phyloP scores from a whole-genome alignment of 768 basidiomycete genomes.

The Myochromella boudieri region DNA sequence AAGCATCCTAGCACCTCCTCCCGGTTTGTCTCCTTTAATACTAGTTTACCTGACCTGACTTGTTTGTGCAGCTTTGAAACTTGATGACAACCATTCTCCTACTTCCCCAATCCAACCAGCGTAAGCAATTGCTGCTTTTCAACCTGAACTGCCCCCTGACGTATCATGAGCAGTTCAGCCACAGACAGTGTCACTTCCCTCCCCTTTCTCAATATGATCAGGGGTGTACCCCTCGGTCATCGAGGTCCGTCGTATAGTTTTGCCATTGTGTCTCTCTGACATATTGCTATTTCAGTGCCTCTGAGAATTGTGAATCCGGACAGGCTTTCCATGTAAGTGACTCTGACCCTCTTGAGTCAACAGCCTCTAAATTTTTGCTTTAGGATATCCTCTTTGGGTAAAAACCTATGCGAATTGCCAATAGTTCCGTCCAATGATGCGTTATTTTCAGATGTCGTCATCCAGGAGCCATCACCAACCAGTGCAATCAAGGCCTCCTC shows the following conservation, averaged over 20 bases:
- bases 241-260: conserved; percentile 32
- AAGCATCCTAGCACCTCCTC: conserved; percentile 15
- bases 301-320: conserved; percentile 42
- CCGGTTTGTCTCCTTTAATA: conserved; percentile 1
- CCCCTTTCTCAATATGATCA: conserved; percentile 45
- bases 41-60: background rate
- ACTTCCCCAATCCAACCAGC: conserved; percentile 3
- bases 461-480: background rate
- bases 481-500: background rate
- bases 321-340: conserved; percentile 35
- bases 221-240: conserved; percentile 46
- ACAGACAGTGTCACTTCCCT: conserved; percentile 49
- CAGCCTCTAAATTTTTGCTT: background rate
- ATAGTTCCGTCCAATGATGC: background rate
- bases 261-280: conserved; percentile 2
- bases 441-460: background rate
- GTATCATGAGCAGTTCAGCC: conserved; percentile 32
- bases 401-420: background rate
- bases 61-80: conserved; percentile 9
- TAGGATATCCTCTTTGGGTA: conserved; percentile 14
- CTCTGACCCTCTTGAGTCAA: background rate
- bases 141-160: background rate
- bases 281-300: conserved; percentile 27
- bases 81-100: conserved; percentile 2
- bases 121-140: too few relatives aligned